These are phyloP conservation scores for Geopyxis carbonaria DNA, from an alignment of 495 filamentous ascomycete species.

Conservation along the genomic window DNA sequence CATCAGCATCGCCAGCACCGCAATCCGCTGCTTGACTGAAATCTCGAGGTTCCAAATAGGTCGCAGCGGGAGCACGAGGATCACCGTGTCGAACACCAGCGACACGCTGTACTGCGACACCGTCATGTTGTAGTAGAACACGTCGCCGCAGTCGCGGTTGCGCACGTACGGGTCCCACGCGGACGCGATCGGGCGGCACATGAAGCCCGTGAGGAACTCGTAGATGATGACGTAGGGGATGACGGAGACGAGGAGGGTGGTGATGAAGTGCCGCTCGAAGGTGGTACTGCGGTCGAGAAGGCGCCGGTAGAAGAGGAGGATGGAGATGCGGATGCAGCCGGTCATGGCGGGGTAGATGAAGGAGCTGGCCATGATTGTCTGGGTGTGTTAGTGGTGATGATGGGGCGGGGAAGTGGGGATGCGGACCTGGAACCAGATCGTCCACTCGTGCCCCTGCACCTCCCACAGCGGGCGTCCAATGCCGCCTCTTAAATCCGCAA, in stretches of 20 bases:
- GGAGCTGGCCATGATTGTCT: too few relatives aligned
- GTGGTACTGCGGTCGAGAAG: constrained; percentile 1
- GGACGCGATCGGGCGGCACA: constrained; percentile 1
- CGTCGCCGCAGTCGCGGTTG: neutral
- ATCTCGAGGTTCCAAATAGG: constrained; percentile 2
- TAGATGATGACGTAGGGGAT: constrained; percentile 3
- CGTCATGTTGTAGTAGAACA: constrained; percentile 1
- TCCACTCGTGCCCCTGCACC: too few relatives aligned
- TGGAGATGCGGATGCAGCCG: too few relatives aligned
- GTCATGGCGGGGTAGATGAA: too few relatives aligned
- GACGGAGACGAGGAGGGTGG: too few relatives aligned
- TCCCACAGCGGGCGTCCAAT: too few relatives aligned
- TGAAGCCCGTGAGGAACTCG: neutral
- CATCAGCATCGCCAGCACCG: neutral
- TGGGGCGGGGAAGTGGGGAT: too few relatives aligned
- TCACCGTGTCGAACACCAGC: constrained; percentile 1
- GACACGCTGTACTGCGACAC: neutral
- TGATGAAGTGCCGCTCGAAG: neutral
- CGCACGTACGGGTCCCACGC: constrained; percentile 3
- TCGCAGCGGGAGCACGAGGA: constrained; percentile 2
- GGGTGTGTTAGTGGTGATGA: too few relatives aligned
- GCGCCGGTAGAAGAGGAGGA: constrained; percentile 5
- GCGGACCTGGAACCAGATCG: too few relatives aligned
- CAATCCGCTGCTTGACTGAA: neutral
- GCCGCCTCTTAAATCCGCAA: too few relatives aligned